phyloP scores from a whole-genome alignment of 495 filamentous ascomycete genomes.

The Penicillium coffeae region DNA sequence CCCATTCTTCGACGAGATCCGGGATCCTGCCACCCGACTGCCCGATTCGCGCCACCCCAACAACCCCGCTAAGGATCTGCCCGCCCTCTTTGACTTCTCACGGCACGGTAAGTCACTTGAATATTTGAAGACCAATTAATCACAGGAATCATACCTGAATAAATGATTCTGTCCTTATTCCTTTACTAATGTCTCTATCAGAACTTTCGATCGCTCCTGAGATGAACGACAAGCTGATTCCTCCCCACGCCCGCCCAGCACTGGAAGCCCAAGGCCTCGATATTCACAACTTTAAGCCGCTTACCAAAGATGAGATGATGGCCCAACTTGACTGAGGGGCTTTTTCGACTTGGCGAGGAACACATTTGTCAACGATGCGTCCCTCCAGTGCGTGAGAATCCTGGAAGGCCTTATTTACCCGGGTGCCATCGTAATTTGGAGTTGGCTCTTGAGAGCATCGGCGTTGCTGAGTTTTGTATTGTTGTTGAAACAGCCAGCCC shows the following conservation, averaged over 20 bases:
- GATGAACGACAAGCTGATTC: conserved; percentile 83
- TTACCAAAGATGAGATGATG: conserved; percentile 93
- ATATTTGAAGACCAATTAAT: background rate
- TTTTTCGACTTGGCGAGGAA: conserved; percentile 37
- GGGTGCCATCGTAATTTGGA: conserved; percentile 34
- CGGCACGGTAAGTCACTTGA: conserved; percentile 69
- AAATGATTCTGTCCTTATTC: background rate
- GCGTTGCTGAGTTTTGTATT: conserved; percentile 11
- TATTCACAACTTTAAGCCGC: conserved; percentile 87
- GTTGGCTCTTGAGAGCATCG: conserved; percentile 26
- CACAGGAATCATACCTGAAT: background rate
- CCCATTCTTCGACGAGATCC: conserved; percentile 95
- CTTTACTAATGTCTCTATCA: conserved; percentile 29
- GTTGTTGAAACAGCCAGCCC: conserved; percentile 8
- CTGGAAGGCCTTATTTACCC: conserved; percentile 27
- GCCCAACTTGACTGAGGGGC: conserved; percentile 85
- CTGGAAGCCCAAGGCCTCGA: conserved; percentile 78
- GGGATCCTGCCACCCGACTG: conserved; percentile 80
- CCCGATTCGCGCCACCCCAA: conserved; percentile 90
- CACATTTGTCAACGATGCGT: conserved; percentile 30
- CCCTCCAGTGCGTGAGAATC: conserved; percentile 26
- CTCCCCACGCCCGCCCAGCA: conserved; percentile 69
- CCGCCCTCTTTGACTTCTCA: conserved; percentile 87
- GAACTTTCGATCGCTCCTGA: conserved; percentile 92
- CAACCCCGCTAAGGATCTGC: conserved; percentile 72